Evolutionary conservation across 2,329 filamentous ascomycete species (phyloP).

Genomic region (Knoxdaviesia proteae): DNA sequence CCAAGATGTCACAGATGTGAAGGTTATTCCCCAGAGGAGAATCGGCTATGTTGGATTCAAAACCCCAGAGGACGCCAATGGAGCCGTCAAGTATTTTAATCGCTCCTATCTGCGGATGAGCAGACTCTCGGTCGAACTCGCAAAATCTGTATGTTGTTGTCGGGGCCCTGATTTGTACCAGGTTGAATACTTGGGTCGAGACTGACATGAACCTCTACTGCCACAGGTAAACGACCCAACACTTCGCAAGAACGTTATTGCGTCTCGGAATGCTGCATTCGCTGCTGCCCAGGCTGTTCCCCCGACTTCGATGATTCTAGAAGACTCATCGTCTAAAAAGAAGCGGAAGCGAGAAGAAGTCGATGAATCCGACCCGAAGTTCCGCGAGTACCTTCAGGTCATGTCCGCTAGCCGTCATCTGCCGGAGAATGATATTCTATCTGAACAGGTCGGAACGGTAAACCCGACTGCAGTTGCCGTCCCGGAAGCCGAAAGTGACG

Average conservation of each 20-base stretch:
- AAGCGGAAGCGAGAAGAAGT: slow-evolving; percentile 47
- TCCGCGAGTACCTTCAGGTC: slow-evolving; percentile 68
- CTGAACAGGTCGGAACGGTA: no score
- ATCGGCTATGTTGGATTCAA: slow-evolving; percentile 96
- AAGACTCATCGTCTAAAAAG: slow-evolving; percentile 12
- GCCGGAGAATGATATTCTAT: no score
- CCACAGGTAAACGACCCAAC: slow-evolving; percentile 5
- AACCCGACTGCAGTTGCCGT: slow-evolving; percentile 8
- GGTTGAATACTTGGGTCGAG: no score
- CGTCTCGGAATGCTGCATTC: neutral
- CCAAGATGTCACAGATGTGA: slow-evolving; percentile 69
- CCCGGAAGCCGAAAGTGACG: slow-evolving; percentile 42
- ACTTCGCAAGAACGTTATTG: neutral
- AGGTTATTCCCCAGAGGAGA: slow-evolving; percentile 70
- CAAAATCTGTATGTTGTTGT: slow-evolving; percentile 42
- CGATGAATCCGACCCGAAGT: slow-evolving; percentile 52
- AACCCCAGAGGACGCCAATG: slow-evolving; percentile 54
- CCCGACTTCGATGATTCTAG: neutral
- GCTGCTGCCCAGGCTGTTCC: neutral
- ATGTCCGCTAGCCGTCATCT: slow-evolving; percentile 35
- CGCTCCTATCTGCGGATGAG: slow-evolving; percentile 91
- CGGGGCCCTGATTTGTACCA: no score
- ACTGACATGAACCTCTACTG: neutral
- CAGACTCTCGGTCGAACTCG: slow-evolving; percentile 74
- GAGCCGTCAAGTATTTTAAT: slow-evolving; percentile 89